phyloP scores from a whole-genome alignment of 1,139 yeast species.

The Blastobotrys indianensis region DNA sequence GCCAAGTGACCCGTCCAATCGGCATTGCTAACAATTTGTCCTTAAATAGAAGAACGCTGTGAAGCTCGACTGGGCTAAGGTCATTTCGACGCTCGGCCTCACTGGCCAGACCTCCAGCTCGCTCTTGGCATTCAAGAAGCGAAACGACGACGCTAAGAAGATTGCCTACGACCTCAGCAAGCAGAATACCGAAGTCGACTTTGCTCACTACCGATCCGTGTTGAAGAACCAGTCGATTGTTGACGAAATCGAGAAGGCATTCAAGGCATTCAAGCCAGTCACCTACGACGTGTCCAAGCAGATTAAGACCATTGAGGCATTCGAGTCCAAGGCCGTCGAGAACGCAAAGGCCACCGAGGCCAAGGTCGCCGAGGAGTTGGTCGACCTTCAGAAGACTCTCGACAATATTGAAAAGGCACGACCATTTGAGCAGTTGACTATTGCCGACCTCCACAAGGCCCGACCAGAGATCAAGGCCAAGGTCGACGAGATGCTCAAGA shows the following conservation, averaged over 20 bases:
- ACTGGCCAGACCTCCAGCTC: constrained; percentile 89
- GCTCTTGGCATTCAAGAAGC: constrained; percentile 89
- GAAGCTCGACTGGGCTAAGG: constrained; percentile 93
- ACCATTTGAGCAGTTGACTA: constrained; percentile 95
- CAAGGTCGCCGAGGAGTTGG: constrained; percentile 79
- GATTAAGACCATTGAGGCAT: constrained; percentile 84
- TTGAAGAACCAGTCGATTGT: constrained; percentile 79
- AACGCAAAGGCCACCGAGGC: constrained; percentile 92
- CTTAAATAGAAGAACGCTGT: constrained; percentile 48
- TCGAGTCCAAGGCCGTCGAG: constrained; percentile 92
- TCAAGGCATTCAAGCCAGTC: constrained; percentile 70
- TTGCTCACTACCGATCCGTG: constrained; percentile 67
- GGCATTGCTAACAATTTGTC: not conserved
- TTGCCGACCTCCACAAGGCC: constrained; percentile 89
- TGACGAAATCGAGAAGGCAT: constrained; percentile 74
- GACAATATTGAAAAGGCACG: constrained; percentile 93
- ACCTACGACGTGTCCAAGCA: constrained; percentile 84
- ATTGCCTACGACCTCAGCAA: constrained; percentile 60
- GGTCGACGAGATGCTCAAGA: constrained; percentile 90
- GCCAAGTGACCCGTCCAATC: not conserved
- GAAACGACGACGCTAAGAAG: constrained; percentile 96
- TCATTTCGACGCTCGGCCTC: constrained; percentile 81
- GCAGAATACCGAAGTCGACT: constrained; percentile 76
- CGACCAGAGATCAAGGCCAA: constrained; percentile 97
- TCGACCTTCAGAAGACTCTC: constrained; percentile 80